Percentiles rank a stretch among this genome's conserved stretches.
Evolutionary conservation across 1,139 yeast species (phyloP).

Genomic region (Hyphopichia khmerensis): DNA sequence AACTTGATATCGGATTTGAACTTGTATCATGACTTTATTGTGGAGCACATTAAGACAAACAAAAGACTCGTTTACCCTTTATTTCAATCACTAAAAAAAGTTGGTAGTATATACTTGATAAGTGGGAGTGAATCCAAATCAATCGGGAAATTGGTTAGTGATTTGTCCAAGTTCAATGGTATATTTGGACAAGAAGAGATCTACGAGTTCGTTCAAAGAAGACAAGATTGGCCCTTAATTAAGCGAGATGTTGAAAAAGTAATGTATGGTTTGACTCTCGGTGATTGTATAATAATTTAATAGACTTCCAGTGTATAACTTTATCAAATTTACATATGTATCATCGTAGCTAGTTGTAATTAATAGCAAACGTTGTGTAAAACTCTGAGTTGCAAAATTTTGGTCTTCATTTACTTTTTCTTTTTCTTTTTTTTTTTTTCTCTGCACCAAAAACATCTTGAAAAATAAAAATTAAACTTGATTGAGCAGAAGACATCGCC

Average conservation of each 20-base stretch:
- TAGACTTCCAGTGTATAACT: too few species aligned
- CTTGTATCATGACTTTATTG: slow-evolving; percentile 69
- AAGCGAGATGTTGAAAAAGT: slow-evolving; percentile 84
- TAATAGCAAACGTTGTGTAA: too few species aligned
- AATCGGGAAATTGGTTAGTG: slow-evolving; percentile 80
- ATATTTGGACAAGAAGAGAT: slow-evolving; percentile 90
- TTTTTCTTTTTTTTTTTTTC: too few species aligned
- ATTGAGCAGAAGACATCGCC: too few species aligned
- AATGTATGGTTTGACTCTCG: slow-evolving; percentile 86
- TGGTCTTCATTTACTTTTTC: too few species aligned
- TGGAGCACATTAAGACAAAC: slow-evolving; percentile 50
- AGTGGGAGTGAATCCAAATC: slow-evolving; percentile 78
- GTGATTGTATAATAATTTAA: slow-evolving; percentile 55
- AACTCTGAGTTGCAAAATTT: too few species aligned
- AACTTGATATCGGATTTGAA: slow-evolving; percentile 75
- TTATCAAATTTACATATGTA: too few species aligned
- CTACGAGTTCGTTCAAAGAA: slow-evolving; percentile 83
- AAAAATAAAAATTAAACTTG: too few species aligned
- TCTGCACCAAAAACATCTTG: too few species aligned
- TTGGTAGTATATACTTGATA: slow-evolving; percentile 79
- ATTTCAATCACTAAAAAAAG: slow-evolving; percentile 77
- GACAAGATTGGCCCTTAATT: slow-evolving; percentile 83
- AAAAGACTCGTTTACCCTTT: slow-evolving; percentile 73
- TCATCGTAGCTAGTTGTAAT: too few species aligned
- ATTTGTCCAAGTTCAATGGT: slow-evolving; percentile 83